These are phyloP conservation scores for Aquilaria sinensis DNA, from an alignment of 345 rosid genomes.

Conservation along the genomic window DNA sequence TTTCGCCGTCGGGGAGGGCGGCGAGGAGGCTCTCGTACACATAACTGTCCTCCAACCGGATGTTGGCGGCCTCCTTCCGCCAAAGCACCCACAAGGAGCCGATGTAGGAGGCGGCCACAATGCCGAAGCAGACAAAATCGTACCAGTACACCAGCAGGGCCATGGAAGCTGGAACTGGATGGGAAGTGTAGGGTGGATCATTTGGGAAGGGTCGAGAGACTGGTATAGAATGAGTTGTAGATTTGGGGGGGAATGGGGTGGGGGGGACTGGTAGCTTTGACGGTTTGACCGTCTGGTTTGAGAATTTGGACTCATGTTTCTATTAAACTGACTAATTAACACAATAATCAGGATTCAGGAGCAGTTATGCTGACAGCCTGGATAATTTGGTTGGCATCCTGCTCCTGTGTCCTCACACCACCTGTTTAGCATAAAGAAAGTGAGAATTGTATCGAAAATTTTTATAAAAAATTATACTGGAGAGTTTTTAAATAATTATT, in stretches of 20 bases:
- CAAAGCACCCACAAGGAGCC: conserved; percentile 54
- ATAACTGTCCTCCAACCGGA: conserved; percentile 17
- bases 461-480: no score
- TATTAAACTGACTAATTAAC: no score
- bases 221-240: neutral
- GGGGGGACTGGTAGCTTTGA: conserved; percentile 22
- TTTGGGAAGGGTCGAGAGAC: neutral
- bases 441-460: no score
- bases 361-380: no score
- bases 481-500: no score
- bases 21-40: conserved; percentile 36
- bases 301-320: neutral
- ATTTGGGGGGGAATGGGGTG: neutral
- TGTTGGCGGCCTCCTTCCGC: conserved; percentile 39
- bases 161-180: conserved; percentile 23
- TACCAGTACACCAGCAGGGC: conserved; percentile 60
- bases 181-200: neutral
- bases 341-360: no score
- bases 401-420: no score
- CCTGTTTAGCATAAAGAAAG: no score
- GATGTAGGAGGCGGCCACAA: conserved; percentile 45
- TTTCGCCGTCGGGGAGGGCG: conserved; percentile 25
- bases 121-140: conserved; percentile 69
- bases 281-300: conserved; percentile 28
- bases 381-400: no score